phyloP scores from a whole-genome alignment of 148 eudicot genomes.

The Vaccinium vitisidaea region DNA sequence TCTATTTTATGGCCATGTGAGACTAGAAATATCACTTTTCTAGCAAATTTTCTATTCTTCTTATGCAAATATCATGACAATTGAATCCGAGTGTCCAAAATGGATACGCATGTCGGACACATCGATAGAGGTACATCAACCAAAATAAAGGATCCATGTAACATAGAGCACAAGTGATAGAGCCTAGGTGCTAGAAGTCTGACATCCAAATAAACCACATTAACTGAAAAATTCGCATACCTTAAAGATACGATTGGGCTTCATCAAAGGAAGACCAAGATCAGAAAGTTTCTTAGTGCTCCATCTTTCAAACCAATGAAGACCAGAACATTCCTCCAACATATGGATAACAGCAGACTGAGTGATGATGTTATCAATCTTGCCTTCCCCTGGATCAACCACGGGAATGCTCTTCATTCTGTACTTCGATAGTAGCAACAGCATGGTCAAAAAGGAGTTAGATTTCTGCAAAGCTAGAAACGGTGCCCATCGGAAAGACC shows the following conservation, averaged over 20 bases:
- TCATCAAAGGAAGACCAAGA: conserved; percentile 87
- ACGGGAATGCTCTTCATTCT: conserved; percentile 96
- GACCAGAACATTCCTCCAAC: conserved; percentile 91
- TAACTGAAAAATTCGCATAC: conserved; percentile 28
- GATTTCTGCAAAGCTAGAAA: conserved; percentile 87
- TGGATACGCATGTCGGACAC: too few species aligned
- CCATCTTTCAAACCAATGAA: conserved; percentile 92
- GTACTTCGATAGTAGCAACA: conserved; percentile 82
- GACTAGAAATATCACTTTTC: too few species aligned
- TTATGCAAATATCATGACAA: too few species aligned
- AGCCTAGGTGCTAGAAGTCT: neutral
- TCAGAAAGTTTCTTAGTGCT: conserved; percentile 69
- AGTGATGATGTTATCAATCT: conserved; percentile 76
- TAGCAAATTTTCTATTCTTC: too few species aligned
- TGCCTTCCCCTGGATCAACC: conserved; percentile 68
- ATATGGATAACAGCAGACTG: conserved; percentile 95
- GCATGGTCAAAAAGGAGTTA: conserved; percentile 86
- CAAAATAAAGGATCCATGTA: too few species aligned
- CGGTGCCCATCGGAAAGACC: conserved; percentile 96
- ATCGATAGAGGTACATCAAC: too few species aligned
- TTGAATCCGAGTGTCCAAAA: too few species aligned
- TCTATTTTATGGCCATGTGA: too few species aligned
- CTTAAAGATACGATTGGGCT: conserved; percentile 49
- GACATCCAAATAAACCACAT: neutral
- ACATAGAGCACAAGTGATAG: too few species aligned